phyloP scores from a whole-genome alignment of 495 filamentous ascomycete genomes.

The Talaromyces wortmannii region DNA sequence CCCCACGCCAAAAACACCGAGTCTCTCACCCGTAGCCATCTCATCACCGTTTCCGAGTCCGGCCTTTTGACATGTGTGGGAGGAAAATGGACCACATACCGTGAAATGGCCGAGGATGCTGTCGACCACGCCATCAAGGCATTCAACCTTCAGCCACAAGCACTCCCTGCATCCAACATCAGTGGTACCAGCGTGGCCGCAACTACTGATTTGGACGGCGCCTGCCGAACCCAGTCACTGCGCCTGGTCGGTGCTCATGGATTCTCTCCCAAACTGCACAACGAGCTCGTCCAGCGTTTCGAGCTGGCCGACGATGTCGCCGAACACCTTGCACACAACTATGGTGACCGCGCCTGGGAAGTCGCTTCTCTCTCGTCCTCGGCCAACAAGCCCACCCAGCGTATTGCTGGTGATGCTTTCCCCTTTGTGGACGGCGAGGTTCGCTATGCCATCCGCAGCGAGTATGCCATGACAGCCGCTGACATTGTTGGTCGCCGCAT shows the following conservation, averaged over 20 bases:
- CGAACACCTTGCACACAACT: slow-evolving; percentile 68
- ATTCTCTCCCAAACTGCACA: slow-evolving; percentile 76
- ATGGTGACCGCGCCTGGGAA: slow-evolving; percentile 81
- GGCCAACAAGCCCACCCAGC: slow-evolving; percentile 70
- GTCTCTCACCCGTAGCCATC: slow-evolving; percentile 80
- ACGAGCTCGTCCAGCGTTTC: slow-evolving; percentile 82
- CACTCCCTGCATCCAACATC: slow-evolving; percentile 47
- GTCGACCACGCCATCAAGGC: slow-evolving; percentile 69
- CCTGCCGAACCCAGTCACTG: slow-evolving; percentile 72
- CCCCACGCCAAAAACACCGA: slow-evolving; percentile 82
- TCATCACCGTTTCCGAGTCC: slow-evolving; percentile 68
- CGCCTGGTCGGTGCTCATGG: slow-evolving; percentile 76
- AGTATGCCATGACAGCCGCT: slow-evolving; percentile 77
- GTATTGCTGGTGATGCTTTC: slow-evolving; percentile 71
- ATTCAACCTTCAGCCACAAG: slow-evolving; percentile 53
- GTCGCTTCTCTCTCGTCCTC: slow-evolving; percentile 66
- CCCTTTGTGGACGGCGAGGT: slow-evolving; percentile 83
- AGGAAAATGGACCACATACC: slow-evolving; percentile 88
- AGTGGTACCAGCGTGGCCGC: slow-evolving; percentile 47
- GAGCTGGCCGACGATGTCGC: slow-evolving; percentile 82
- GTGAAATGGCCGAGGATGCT: slow-evolving; percentile 83
- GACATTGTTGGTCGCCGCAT: slow-evolving; percentile 73
- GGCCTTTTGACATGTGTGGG: slow-evolving; percentile 77
- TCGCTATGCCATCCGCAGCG: slow-evolving; percentile 66
- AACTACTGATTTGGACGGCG: slow-evolving; percentile 62